phyloP scores from a whole-genome alignment of 2,329 filamentous ascomycete genomes.

The Penicillium sp. region DNA sequence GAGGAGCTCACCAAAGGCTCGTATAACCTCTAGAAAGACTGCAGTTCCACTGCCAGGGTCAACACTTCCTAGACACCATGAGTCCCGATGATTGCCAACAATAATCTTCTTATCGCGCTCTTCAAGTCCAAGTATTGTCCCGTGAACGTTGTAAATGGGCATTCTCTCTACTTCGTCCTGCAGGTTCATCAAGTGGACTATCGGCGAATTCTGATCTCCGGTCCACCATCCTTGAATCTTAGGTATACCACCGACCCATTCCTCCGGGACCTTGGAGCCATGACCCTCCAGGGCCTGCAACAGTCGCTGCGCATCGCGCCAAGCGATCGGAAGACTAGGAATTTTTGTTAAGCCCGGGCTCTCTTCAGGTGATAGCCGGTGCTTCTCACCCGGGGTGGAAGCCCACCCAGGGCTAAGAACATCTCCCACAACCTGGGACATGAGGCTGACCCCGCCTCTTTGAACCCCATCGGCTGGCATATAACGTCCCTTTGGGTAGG shows the following conservation, averaged over 20 bases:
- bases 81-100: slow-evolving; percentile 89
- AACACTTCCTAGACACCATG: slow-evolving; percentile 84
- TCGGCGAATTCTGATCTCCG: slow-evolving; percentile 70
- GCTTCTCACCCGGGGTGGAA: slow-evolving; percentile 48
- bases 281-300: slow-evolving; percentile 73
- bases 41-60: slow-evolving; percentile 88
- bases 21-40: slow-evolving; percentile 83
- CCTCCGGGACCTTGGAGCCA: slow-evolving; percentile 65
- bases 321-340: slow-evolving; percentile 84
- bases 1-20: slow-evolving; percentile 77
- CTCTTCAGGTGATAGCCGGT: slow-evolving; percentile 67
- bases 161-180: slow-evolving; percentile 82
- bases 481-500: slow-evolving; percentile 73
- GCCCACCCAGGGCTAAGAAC: slow-evolving; percentile 88
- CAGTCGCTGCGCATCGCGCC: slow-evolving; percentile 81
- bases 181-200: slow-evolving; percentile 78
- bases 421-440: slow-evolving; percentile 82
- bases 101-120: slow-evolving; percentile 80
- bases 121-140: slow-evolving; percentile 79
- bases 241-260: slow-evolving; percentile 76
- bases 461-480: slow-evolving; percentile 82
- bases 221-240: slow-evolving; percentile 80
- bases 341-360: slow-evolving; percentile 75
- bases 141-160: slow-evolving; percentile 89
- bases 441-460: slow-evolving; percentile 75